Evolutionary conservation across 208 protist species (phyloP), one percentile per base, ranked within the genome.

Genomic region (Acanthamoeba royreba): DNA sequence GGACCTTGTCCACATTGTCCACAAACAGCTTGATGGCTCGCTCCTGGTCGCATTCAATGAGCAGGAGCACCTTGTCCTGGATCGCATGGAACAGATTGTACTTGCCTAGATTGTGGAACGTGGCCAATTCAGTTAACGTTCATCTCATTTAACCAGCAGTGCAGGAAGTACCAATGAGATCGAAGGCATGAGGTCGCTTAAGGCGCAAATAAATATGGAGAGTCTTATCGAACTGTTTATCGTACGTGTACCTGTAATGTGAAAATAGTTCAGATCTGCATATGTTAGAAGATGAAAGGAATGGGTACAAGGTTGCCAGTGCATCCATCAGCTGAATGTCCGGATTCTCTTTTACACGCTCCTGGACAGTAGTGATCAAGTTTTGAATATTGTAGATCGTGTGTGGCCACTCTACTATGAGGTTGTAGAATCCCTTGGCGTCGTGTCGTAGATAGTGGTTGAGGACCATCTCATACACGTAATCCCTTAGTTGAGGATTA

Each of bases 181-280:
- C 89, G 53, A 98, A 97, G 8, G 95, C 97, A 46, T 96, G 91
- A 1, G 74, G 42, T 22, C 43, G 40, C 40, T 95, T 94, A 13
- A 97, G 43, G 17, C 93, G 90, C 22, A 98, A 74, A 45, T 95
- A 96, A 58, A 98, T 94, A 35, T 96, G 45, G 1, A 98, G 66
- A 7, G 97, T 94, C 88, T 95, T 95, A 31, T 97, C 95, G 19
- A 93, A 90, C 63, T 97, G 61, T 25, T 96, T 79, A 0, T 94
- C 92, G 33, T 94, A 93, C n/a, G 81, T 95, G 61, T 96, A 97
- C 66, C 90, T 94, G 46, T 49, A 4, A 81, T 17, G 42, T n/a
- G 40, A 0, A 8, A 9, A 55, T 38, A 8, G 4, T n/a, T 45
- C 13, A 83, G 22, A 52, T 47, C 15, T 25, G 17, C 22, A 58